Conservation (phyloP, 352 stramenopile species). For the Globisporangium alternatum region DNA sequence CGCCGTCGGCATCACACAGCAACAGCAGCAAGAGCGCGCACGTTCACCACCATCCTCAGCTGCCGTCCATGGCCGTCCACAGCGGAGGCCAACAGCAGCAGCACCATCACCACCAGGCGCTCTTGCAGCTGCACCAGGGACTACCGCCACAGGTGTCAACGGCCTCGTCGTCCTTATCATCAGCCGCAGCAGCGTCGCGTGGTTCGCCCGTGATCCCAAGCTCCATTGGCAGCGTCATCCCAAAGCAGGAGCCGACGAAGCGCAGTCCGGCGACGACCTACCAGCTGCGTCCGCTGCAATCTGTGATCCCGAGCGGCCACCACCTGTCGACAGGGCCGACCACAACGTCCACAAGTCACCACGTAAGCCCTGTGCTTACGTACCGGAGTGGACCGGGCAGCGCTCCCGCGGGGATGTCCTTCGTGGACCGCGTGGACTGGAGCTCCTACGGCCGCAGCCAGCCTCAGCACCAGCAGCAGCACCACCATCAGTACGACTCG, state of each 20-base stretch:
- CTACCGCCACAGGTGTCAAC: background rate
- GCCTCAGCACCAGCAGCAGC: slow-evolving; percentile 18
- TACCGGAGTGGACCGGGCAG: slow-evolving; percentile 17
- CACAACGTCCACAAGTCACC: slow-evolving; percentile 7
- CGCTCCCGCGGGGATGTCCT: slow-evolving; percentile 18
- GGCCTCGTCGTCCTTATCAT: background rate
- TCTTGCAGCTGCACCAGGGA: slow-evolving; percentile 14
- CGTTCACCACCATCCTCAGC: background rate
- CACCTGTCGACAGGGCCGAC: slow-evolving; percentile 12
- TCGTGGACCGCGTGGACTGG: slow-evolving; percentile 30
- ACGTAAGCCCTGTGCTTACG: slow-evolving; percentile 20
- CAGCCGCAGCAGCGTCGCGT: background rate
- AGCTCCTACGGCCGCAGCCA: slow-evolving; percentile 19
- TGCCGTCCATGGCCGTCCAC: slow-evolving; percentile 14
- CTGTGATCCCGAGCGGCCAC: slow-evolving; percentile 18
- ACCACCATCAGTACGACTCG: slow-evolving; percentile 13
- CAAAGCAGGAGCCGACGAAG: slow-evolving; percentile 5
- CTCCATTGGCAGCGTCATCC: slow-evolving; percentile 2
- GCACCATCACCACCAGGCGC: slow-evolving; percentile 10
- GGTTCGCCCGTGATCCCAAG: background rate
- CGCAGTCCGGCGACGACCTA: slow-evolving; percentile 29
- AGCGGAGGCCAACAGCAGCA: slow-evolving; percentile 1
- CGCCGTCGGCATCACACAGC: background rate
- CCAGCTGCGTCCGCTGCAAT: slow-evolving; percentile 47
- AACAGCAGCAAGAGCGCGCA: background rate